phyloP scores from a whole-genome alignment of 2,329 filamentous ascomycete species.

The Ascochyta rabiei region DNA sequence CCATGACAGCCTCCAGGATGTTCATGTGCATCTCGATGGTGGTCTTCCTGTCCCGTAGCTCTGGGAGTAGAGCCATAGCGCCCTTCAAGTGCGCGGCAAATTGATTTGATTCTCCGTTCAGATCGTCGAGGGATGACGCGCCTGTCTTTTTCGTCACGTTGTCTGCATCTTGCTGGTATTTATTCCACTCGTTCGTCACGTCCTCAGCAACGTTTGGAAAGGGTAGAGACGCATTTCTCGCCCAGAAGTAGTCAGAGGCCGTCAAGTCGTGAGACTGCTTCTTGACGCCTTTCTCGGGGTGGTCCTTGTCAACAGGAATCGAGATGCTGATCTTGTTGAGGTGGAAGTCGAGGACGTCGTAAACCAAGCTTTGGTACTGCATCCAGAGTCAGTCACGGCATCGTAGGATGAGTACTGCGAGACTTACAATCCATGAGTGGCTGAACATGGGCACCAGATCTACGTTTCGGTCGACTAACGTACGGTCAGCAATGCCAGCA shows the following conservation, averaged over 20 bases:
- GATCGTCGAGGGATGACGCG: constrained; percentile 87
- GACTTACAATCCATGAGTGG: constrained; percentile 75
- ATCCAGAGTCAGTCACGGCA: neutral
- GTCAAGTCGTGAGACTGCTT: constrained; percentile 92
- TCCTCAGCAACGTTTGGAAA: constrained; percentile 97
- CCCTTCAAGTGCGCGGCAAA: constrained; percentile 95
- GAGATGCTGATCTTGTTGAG: constrained; percentile 95
- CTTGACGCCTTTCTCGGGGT: constrained; percentile 73
- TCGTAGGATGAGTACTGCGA: neutral
- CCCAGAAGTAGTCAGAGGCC: constrained; percentile 95
- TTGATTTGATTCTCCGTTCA: constrained; percentile 85
- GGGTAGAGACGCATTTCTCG: constrained; percentile 84
- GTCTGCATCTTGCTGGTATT: constrained; percentile 93
- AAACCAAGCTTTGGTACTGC: constrained; percentile 79
- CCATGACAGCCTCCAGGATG: constrained; percentile 78
- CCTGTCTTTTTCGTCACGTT: constrained; percentile 96
- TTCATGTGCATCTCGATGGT: constrained; percentile 95
- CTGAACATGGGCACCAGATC: constrained; percentile 98
- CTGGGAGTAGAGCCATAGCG: constrained; percentile 89
- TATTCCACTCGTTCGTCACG: constrained; percentile 89
- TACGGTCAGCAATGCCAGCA: constrained; percentile 47
- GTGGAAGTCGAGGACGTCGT: constrained; percentile 77
- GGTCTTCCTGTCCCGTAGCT: constrained; percentile 86
- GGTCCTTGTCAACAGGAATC: constrained; percentile 76
- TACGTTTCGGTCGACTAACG: constrained; percentile 89